A percentile compares a stretch with the other conserved stretches of the same genome.
Evolutionary conservation across 768 basidiomycete genomes (phyloP).

Genomic region (Chlorophyllum brunneum): DNA sequence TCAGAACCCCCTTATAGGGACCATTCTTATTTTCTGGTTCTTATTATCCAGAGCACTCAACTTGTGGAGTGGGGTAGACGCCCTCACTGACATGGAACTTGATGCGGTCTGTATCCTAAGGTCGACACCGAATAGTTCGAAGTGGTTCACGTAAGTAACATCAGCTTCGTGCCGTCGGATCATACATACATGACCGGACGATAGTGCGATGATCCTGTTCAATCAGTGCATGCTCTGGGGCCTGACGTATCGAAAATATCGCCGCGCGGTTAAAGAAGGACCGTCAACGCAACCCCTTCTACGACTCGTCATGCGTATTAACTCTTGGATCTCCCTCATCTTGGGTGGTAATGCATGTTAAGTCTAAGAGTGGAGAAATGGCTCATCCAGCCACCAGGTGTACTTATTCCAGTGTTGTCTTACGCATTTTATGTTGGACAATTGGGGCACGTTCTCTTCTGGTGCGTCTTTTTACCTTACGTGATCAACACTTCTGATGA

Average conservation of each 20-base stretch:
- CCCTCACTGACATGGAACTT: background rate
- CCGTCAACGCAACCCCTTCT: no score
- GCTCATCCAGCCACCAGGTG: background rate
- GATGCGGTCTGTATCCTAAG: background rate
- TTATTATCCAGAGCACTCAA: background rate
- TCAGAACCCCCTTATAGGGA: background rate
- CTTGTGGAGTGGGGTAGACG: background rate
- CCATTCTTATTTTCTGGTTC: background rate
- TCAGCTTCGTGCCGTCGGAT: no score
- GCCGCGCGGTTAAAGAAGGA: background rate
- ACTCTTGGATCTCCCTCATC: background rate
- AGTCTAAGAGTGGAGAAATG: no score
- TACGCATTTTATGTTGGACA: background rate
- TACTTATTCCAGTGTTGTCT: background rate
- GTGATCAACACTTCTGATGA: no score
- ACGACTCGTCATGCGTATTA: background rate
- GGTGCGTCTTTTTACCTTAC: background rate
- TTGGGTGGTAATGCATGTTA: no score
- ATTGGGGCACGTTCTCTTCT: background rate
- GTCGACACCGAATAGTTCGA: background rate
- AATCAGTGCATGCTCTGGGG: background rate
- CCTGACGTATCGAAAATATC: background rate
- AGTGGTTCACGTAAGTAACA: conserved; percentile 3
- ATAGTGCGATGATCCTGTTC: no score
- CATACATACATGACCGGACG: no score